A percentile compares a stretch with the other conserved stretches of the same genome.
Conservation (phyloP, 768 basidiomycete genomes). For the Exidia glandulosa region DNA sequence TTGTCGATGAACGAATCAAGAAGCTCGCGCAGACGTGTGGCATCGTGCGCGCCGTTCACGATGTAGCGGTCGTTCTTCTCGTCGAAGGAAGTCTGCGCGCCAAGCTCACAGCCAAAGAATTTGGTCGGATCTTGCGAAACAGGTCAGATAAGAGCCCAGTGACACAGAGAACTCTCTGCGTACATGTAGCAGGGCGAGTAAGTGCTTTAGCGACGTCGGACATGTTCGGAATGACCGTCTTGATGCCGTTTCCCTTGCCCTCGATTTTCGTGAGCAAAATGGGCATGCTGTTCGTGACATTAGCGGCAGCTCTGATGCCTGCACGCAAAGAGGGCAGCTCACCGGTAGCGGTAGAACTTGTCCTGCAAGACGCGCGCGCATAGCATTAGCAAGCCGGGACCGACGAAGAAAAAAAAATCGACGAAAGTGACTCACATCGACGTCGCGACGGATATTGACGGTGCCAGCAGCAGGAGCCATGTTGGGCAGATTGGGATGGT, state of each 20-base stretch:
- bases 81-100: slow-evolving; percentile 93
- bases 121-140: slow-evolving; percentile 72
- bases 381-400: not conserved
- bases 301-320: slow-evolving; percentile 5
- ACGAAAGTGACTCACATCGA: slow-evolving; percentile 40
- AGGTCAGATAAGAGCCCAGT: not conserved
- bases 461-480: slow-evolving; percentile 63
- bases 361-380: slow-evolving; percentile 27
- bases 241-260: slow-evolving; percentile 99
- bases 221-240: slow-evolving; percentile 98
- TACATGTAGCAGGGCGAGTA: slow-evolving; percentile 76
- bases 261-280: slow-evolving; percentile 91
- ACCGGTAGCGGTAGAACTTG: slow-evolving; percentile 93
- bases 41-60: slow-evolving; percentile 94
- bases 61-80: slow-evolving; percentile 97
- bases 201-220: slow-evolving; percentile 92
- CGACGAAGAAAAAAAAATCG: not conserved
- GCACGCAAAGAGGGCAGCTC: slow-evolving; percentile 10
- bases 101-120: slow-evolving; percentile 97
- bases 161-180: slow-evolving; percentile 5
- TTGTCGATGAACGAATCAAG: slow-evolving; percentile 97
- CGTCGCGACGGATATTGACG: slow-evolving; percentile 91
- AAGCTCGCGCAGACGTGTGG: slow-evolving; percentile 83
- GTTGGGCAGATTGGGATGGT: slow-evolving; percentile 47
- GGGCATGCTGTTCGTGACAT: slow-evolving; percentile 68